These are phyloP conservation scores for Quercus phellos DNA, from an alignment of 331 rosid genomes.

Conservation along the genomic window DNA sequence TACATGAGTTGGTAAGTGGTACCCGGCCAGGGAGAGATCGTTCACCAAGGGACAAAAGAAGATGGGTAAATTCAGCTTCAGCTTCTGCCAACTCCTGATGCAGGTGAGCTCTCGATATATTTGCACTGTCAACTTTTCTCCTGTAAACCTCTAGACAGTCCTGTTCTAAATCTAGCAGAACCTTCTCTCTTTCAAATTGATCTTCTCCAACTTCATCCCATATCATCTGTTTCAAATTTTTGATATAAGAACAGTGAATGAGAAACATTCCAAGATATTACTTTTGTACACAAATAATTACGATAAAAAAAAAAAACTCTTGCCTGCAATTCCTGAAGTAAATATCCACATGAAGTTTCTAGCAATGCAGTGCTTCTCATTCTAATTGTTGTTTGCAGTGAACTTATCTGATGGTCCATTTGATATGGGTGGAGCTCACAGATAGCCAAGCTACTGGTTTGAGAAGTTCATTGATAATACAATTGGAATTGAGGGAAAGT, in stretches of 20 bases:
- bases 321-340: slow-evolving; percentile 94
- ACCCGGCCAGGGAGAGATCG: slow-evolving; percentile 93
- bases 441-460: slow-evolving; percentile 12
- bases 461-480: slow-evolving; percentile 30
- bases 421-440: slow-evolving; percentile 25
- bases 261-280: slow-evolving; percentile 7
- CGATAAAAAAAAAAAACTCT: slow-evolving; percentile 17
- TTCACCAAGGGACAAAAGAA: slow-evolving; percentile 90
- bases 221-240: slow-evolving; percentile 53
- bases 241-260: slow-evolving; percentile 7
- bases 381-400: slow-evolving; percentile 68
- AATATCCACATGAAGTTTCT: slow-evolving; percentile 87
- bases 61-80: slow-evolving; percentile 94
- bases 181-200: slow-evolving; percentile 76
- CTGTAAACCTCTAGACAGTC: slow-evolving; percentile 83
- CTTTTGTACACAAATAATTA: background rate
- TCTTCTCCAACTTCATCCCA: slow-evolving; percentile 99
- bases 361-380: slow-evolving; percentile 60
- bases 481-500: slow-evolving; percentile 33
- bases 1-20: slow-evolving; percentile 24
- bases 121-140: slow-evolving; percentile 86
- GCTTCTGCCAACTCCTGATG: slow-evolving; percentile 97
- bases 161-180: slow-evolving; percentile 81
- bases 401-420: slow-evolving; percentile 48
- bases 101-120: slow-evolving; percentile 74